Evolutionary conservation across 1,284 basidiomycete species (phyloP), one percentile per base, ranked within the genome.

Genomic region (Papiliotrema nemorosa): DNA sequence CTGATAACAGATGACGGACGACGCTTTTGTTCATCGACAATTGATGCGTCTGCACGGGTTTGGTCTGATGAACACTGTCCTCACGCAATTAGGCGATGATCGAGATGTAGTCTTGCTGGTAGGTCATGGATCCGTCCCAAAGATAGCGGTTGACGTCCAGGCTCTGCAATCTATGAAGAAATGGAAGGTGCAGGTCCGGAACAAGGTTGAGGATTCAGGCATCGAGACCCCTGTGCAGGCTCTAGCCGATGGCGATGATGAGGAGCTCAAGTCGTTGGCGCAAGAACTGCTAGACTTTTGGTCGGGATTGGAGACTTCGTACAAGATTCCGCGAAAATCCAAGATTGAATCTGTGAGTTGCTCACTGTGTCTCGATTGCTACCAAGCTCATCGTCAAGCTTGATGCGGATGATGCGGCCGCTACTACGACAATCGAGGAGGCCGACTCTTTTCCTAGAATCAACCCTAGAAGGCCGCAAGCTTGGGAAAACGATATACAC

Each of bases 11-110:
- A 85, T 94, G 62, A 94, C 92, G 1, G 84, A 86, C 34, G 90
- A 96, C 52, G 80, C 83, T 38, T 78, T 81, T 0, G 84, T 90
- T 18, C 80, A 93, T 33, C 82, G 90, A 39, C 84, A 90, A 67
- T 79, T 97, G 47, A 89, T 97, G 83, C 87, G 92, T 26, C 78
- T 97, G 66, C 90, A 96, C 71, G 93, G 92, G 1, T 92, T 96
- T 70, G 89, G 87, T 71, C 77, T 94, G 21, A 92, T 97, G 89
- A 86, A 82, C 42, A 90, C 87, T 67, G 80, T 97, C 39, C 76
- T 97, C 27, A 66, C 65, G 3, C 92, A 97, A 64, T 80, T 91
- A 66, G 70, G 74, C 14, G 79, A 82, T 26, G 89, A 97, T 61
- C 59, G 78, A 22, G 87, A 92, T 35, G 79, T 97, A 27, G 77